A percentile compares a stretch with the other conserved stretches of the same genome.
phyloP scores from a whole-genome alignment of 495 filamentous ascomycete species.

The Penicillium crystallinum region DNA sequence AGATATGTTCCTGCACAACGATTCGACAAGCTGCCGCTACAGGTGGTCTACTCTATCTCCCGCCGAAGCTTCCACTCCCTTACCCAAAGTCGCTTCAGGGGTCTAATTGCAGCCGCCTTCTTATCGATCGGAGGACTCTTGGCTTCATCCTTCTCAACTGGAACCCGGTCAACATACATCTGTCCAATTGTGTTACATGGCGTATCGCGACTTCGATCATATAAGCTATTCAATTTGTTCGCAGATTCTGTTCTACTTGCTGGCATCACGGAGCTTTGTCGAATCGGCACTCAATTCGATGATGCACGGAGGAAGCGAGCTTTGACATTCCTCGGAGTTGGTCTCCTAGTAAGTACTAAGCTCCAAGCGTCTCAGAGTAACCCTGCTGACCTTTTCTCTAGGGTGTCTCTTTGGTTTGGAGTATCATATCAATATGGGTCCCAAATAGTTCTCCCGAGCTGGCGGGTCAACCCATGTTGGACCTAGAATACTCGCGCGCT shows the following conservation, averaged over 20 bases:
- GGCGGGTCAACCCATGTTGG: conserved; percentile 25
- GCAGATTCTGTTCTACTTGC: conserved; percentile 36
- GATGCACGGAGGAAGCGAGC: conserved; percentile 25
- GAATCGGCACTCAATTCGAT: conserved; percentile 12
- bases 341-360: conserved; percentile 33
- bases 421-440: conserved; percentile 20
- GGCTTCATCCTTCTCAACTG: conserved; percentile 21
- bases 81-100: conserved; percentile 26
- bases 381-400: conserved; percentile 13
- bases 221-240: conserved; percentile 24
- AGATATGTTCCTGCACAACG: conserved; percentile 20
- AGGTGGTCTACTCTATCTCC: conserved; percentile 14
- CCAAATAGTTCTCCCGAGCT: conserved; percentile 22
- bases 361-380: neutral
- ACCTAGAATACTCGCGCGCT: conserved; percentile 30
- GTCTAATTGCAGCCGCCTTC: conserved; percentile 31
- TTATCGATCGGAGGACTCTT: conserved; percentile 29
- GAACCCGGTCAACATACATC: conserved; percentile 42
- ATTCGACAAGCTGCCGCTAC: conserved; percentile 15
- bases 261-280: conserved; percentile 26
- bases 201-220: conserved; percentile 17
- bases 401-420: conserved; percentile 32
- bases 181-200: conserved; percentile 34
- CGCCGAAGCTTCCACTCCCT: conserved; percentile 24
- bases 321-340: conserved; percentile 28